These are phyloP conservation scores for Fraxinus ornus DNA, from an alignment of 305 asterid species.

Conservation along the genomic window DNA sequence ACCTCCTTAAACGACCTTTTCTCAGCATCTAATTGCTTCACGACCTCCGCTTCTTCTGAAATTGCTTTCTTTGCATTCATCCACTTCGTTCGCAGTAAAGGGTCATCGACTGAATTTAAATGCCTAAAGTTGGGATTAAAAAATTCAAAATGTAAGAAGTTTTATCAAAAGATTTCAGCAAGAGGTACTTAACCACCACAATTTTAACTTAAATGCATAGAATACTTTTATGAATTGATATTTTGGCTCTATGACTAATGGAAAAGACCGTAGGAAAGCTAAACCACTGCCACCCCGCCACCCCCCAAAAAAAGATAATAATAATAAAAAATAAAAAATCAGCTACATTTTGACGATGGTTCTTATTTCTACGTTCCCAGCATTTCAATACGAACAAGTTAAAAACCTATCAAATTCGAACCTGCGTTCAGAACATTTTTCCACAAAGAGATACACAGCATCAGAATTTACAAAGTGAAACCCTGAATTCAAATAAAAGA, in stretches of 20 bases:
- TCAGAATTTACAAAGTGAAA: background rate
- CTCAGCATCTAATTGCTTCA: conserved; percentile 90
- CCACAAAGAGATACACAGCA: background rate
- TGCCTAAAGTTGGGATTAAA: conserved; percentile 47
- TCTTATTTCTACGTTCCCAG: background rate
- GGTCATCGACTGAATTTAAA: conserved; percentile 82
- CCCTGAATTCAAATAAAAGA: background rate
- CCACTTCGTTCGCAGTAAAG: conserved; percentile 83
- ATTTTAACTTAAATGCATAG: background rate
- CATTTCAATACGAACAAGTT: background rate
- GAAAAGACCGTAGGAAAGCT: background rate
- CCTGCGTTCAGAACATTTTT: background rate
- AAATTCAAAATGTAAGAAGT: background rate
- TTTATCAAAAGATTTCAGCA: background rate
- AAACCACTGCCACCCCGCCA: background rate
- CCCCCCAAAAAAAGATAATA: background rate
- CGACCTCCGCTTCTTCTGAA: conserved; percentile 89
- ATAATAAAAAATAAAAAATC: background rate
- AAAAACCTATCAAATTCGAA: background rate
- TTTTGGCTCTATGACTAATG: background rate
- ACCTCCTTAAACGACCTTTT: conserved; percentile 85
- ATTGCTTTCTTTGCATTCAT: conserved; percentile 90
- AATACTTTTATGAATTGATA: background rate
- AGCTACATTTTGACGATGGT: background rate
- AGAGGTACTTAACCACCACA: background rate